Evolutionary conservation across 768 basidiomycete species (phyloP).

Genomic region (Exsudoporus frostii): DNA sequence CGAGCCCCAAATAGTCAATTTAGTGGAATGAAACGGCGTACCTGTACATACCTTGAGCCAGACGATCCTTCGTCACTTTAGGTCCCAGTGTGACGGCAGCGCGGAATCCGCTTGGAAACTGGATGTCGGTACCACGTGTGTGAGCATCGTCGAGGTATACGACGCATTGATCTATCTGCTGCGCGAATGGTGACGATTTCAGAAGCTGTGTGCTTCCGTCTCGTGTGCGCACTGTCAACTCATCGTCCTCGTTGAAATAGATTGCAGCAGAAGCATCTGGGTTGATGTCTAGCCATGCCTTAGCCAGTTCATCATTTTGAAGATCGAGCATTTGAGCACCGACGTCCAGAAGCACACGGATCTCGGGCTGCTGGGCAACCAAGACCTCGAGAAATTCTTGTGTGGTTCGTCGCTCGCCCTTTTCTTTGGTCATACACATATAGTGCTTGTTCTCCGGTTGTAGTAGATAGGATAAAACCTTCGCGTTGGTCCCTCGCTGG

Average conservation of each 20-base stretch:
- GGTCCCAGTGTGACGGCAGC: constrained; percentile 39
- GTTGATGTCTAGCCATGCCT: constrained; percentile 37
- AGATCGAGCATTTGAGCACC: constrained; percentile 57
- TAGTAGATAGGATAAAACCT: constrained; percentile 30
- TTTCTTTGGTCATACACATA: constrained; percentile 6
- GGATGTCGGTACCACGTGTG: constrained; percentile 39
- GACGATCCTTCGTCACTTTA: constrained; percentile 36
- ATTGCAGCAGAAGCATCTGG: constrained; percentile 25
- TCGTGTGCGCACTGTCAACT: constrained; percentile 31
- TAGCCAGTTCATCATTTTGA: constrained; percentile 39
- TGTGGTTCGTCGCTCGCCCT: constrained; percentile 17
- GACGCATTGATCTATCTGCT: constrained; percentile 35
- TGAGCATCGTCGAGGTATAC: constrained; percentile 41
- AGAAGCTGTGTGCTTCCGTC: constrained; percentile 30
- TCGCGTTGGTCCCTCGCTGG: constrained; percentile 45
- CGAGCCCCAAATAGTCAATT: neutral
- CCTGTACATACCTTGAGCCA: constrained; percentile 30
- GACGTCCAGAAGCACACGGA: constrained; percentile 51
- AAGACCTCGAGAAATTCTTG: constrained; percentile 28
- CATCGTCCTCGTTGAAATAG: constrained; percentile 34
- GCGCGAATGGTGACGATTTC: constrained; percentile 31
- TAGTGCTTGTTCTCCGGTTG: constrained; percentile 22
- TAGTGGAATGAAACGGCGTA: neutral
- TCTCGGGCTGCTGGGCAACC: constrained; percentile 33
- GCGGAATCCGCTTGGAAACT: constrained; percentile 31